A percentile compares a stretch with the other conserved stretches of the same genome.
Conservation (phyloP, 139 green algal genomes). For the Ettlia oleoabundans region DNA sequence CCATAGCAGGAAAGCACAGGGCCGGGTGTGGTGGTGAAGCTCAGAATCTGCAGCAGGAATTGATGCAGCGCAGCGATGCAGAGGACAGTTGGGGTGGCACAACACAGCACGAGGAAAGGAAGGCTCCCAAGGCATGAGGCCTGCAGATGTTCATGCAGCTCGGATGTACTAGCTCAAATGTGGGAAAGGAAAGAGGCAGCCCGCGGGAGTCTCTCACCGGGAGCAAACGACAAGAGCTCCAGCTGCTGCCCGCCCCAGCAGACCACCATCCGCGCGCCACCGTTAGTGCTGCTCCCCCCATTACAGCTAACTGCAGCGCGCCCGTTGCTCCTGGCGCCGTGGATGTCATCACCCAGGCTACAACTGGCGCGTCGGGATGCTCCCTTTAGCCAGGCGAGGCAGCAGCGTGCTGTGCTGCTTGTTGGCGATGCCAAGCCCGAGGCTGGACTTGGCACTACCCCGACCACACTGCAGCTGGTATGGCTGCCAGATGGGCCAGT, state of each 20-base stretch:
- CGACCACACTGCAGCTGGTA: background rate
- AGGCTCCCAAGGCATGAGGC: background rate
- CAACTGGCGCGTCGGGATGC: too few species aligned
- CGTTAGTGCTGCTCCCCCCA: background rate
- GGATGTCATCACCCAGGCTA: background rate
- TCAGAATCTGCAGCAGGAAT: too few species aligned
- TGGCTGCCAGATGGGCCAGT: background rate
- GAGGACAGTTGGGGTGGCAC: too few species aligned
- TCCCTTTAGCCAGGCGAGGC: conserved; percentile 2
- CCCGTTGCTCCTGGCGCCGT: background rate
- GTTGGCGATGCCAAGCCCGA: background rate
- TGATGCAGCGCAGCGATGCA: too few species aligned
- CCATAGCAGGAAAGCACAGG: too few species aligned
- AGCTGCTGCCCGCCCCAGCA: background rate
- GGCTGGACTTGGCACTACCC: background rate
- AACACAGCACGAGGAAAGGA: too few species aligned
- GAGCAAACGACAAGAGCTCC: background rate
- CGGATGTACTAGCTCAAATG: too few species aligned
- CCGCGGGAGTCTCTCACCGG: too few species aligned
- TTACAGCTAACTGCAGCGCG: background rate
- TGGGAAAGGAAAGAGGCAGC: too few species aligned
- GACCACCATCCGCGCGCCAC: background rate
- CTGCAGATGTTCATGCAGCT: background rate
- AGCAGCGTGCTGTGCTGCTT: conserved; percentile 1
- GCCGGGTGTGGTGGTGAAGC: background rate